phyloP scores from a whole-genome alignment of 2,329 filamentous ascomycete species.

The Fulvia fulva region DNA sequence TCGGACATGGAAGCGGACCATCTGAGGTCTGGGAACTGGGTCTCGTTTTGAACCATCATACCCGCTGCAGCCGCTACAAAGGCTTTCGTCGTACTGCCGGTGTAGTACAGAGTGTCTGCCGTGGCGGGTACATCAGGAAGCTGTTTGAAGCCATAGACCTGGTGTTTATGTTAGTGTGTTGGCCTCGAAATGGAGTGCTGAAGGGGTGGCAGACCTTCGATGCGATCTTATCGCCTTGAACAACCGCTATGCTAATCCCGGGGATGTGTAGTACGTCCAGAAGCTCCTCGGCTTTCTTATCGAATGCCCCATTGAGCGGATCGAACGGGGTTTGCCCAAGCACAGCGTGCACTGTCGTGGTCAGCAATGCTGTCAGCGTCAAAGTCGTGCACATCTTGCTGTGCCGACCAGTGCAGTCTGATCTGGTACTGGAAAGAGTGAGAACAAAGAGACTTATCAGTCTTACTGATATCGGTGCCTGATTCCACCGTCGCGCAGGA shows the following conservation, averaged over 20 bases:
- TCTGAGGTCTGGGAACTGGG: neutral
- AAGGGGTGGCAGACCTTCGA: neutral
- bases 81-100: slow-evolving; percentile 27
- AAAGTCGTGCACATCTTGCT: neutral
- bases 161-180: neutral
- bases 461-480: neutral
- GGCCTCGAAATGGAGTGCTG: neutral
- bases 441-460: neutral
- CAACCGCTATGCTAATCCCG: slow-evolving; percentile 10
- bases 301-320: neutral
- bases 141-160: slow-evolving; percentile 15
- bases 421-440: no score
- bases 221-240: neutral
- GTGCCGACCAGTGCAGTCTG: no score
- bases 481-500: neutral
- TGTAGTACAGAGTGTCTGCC: slow-evolving; percentile 26
- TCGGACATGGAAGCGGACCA: slow-evolving; percentile 34
- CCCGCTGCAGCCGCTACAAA: slow-evolving; percentile 23
- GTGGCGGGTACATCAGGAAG: slow-evolving; percentile 9
- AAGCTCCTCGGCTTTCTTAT: neutral
- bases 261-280: slow-evolving; percentile 2
- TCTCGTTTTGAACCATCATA: slow-evolving; percentile 14
- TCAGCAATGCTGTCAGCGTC: neutral
- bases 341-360: neutral
- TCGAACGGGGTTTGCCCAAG: neutral